A percentile compares a stretch with the other conserved stretches of the same genome.
phyloP scores from a whole-genome alignment of 2,329 filamentous ascomycete species.

The Aspergillus sp. region DNA sequence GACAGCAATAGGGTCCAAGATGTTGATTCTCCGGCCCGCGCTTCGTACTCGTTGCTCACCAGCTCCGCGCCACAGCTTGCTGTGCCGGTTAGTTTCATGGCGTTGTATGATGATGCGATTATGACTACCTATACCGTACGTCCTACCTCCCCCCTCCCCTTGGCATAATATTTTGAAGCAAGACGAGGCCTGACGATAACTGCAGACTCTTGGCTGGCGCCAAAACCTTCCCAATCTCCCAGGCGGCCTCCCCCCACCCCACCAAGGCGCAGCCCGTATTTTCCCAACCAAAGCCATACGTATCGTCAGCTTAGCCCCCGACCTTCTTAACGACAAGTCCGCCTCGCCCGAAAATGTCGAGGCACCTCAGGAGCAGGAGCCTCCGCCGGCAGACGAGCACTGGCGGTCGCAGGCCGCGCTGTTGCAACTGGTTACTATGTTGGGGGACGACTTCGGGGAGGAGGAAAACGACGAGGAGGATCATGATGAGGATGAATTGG shows the following conservation, averaged over 20 bases:
- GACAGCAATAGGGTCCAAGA: slow-evolving; percentile 23
- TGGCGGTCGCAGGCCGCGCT: slow-evolving; percentile 15
- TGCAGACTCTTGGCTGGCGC: slow-evolving; percentile 26
- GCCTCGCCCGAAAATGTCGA: slow-evolving; percentile 1
- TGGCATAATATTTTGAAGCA: too few relatives aligned
- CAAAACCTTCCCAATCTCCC: slow-evolving; percentile 13
- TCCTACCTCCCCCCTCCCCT: not conserved
- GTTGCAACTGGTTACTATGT: slow-evolving; percentile 19
- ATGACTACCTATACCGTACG: slow-evolving; percentile 39
- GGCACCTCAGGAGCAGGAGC: not conserved
- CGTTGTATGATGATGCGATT: slow-evolving; percentile 40
- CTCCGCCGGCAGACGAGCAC: slow-evolving; percentile 10
- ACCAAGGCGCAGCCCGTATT: slow-evolving; percentile 21
- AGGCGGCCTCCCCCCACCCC: slow-evolving; percentile 7
- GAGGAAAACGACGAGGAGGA: slow-evolving; percentile 11
- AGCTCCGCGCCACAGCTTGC: slow-evolving; percentile 32
- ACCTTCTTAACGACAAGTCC: slow-evolving; percentile 7
- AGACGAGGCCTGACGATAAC: not conserved
- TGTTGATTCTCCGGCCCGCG: slow-evolving; percentile 11
- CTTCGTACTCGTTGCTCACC: slow-evolving; percentile 28
- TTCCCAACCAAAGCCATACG: slow-evolving; percentile 37
- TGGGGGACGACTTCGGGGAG: slow-evolving; percentile 15
- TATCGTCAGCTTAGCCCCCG: slow-evolving; percentile 31
- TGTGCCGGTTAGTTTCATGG: slow-evolving; percentile 42
- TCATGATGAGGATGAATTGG: slow-evolving; percentile 2